Evolutionary conservation across 1,284 basidiomycete genomes (phyloP).

Genomic region (Ceratobasidium sp.): DNA sequence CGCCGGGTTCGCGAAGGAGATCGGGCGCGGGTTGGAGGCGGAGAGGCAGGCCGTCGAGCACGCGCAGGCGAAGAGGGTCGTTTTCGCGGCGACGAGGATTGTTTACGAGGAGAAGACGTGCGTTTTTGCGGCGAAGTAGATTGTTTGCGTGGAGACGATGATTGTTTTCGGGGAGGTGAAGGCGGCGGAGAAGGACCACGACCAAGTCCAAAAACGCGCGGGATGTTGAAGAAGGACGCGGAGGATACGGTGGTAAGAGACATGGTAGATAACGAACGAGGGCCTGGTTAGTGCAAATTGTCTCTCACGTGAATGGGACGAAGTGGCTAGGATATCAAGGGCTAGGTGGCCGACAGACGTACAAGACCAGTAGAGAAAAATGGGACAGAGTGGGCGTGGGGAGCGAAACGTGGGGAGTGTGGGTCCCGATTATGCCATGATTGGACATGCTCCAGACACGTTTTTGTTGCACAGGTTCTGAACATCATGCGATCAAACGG

Average conservation of each 20-base stretch:
- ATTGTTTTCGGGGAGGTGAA: neutral
- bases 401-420: neutral
- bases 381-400: neutral
- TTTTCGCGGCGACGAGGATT: slow-evolving; percentile 16
- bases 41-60: neutral
- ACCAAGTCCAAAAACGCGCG: slow-evolving; percentile 31
- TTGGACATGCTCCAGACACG: slow-evolving; percentile 11
- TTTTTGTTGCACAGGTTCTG: slow-evolving; percentile 10
- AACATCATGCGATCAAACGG: neutral
- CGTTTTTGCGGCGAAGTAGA: slow-evolving; percentile 7
- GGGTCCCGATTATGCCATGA: neutral
- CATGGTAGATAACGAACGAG: slow-evolving; percentile 24
- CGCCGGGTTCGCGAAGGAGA: neutral
- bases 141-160: neutral
- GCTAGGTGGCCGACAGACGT: too few species aligned
- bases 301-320: neutral
- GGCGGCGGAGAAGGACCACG: slow-evolving; percentile 23
- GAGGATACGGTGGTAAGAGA: slow-evolving; percentile 38
- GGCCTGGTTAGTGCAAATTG: slow-evolving; percentile 15
- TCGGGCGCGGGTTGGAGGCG: neutral
- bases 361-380: neutral
- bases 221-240: slow-evolving; percentile 25
- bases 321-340: too few species aligned
- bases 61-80: neutral
- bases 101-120: neutral